Conservation (phyloP, 305 asterid species). For the Fraxinus sp. region DNA sequence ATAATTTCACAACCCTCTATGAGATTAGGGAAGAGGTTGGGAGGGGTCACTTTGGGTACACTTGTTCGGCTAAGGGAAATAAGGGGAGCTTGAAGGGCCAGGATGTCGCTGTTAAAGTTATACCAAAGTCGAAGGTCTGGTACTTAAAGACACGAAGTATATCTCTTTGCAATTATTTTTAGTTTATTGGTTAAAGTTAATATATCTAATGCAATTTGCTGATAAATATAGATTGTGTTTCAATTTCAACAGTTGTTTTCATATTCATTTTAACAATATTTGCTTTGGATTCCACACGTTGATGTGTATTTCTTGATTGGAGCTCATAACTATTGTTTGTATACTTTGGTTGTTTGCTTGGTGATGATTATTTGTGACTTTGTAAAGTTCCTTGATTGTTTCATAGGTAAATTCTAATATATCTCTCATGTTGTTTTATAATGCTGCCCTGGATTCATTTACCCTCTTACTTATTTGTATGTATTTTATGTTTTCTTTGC, state of each 20-base stretch:
- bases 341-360: background rate
- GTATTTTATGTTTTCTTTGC: background rate
- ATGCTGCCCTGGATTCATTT: background rate
- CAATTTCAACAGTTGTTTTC: background rate
- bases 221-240: background rate
- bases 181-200: background rate
- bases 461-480: background rate
- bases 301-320: conserved; percentile 8
- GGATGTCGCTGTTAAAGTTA: conserved; percentile 71
- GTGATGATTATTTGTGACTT: background rate
- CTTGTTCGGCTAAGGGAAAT: conserved; percentile 64
- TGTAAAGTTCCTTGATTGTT: background rate
- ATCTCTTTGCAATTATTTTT: conserved; percentile 9
- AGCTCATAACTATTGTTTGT: background rate
- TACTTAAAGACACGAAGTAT: conserved; percentile 21
- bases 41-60: conserved; percentile 72
- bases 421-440: background rate
- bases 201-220: background rate
- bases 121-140: conserved; percentile 65
- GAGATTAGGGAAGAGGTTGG: conserved; percentile 72
- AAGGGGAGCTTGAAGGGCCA: conserved; percentile 64
- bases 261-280: background rate
- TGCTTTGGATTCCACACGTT: background rate
- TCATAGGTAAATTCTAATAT: background rate
- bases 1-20: conserved; percentile 43